These are phyloP conservation scores for Colletotrichum sp. DNA, from an alignment of 2,329 filamentous ascomycete genomes.

Conservation along the genomic window DNA sequence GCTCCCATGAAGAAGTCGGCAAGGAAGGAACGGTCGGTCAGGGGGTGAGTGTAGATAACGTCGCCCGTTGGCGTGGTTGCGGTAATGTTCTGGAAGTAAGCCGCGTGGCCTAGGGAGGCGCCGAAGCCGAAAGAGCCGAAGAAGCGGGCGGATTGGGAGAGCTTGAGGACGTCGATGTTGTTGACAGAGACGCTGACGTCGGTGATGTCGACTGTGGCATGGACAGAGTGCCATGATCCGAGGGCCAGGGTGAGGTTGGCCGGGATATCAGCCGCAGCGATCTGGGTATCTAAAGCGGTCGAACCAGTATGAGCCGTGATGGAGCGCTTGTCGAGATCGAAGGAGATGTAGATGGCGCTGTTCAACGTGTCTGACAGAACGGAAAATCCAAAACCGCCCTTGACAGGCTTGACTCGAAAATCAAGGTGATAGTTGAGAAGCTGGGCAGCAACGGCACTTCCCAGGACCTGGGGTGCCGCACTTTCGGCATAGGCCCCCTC, in stretches of 20 bases:
- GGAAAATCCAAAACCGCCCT: conserved; percentile 32
- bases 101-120: conserved; percentile 32
- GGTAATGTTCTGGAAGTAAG: conserved; percentile 28
- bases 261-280: background rate
- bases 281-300: conserved; percentile 2
- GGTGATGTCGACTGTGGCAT: conserved; percentile 22
- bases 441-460: conserved; percentile 15
- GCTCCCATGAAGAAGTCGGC: conserved; percentile 38
- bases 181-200: conserved; percentile 25
- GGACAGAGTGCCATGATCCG: conserved; percentile 17
- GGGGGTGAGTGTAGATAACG: conserved; percentile 26
- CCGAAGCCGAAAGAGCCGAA: conserved; percentile 36
- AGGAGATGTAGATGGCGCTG: conserved; percentile 31
- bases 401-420: conserved; percentile 31
- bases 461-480: conserved; percentile 28
- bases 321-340: conserved; percentile 19
- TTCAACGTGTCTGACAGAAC: conserved; percentile 35
- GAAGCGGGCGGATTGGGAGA: conserved; percentile 30
- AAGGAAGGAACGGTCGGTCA: conserved; percentile 31
- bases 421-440: conserved; percentile 27
- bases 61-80: conserved; percentile 6
- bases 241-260: background rate
- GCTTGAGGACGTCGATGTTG: conserved; percentile 22
- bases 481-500: conserved; percentile 33
- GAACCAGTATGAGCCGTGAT: conserved; percentile 22